Evolutionary conservation across 768 basidiomycete genomes (phyloP), one percentile per base, ranked within the genome.

Genomic region (Amanita rimosa): DNA sequence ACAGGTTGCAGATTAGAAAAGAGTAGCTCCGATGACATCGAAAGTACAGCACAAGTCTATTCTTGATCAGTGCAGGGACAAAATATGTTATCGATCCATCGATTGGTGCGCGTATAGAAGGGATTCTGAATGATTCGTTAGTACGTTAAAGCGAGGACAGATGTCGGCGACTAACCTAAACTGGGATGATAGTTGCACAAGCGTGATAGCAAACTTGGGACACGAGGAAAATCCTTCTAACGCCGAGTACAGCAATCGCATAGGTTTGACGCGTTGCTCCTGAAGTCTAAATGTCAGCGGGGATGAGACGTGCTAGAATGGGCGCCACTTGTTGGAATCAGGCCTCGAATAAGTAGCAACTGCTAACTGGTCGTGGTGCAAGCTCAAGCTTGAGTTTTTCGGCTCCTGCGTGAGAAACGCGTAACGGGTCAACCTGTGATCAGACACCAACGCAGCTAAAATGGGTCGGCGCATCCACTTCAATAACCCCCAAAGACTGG

Each of bases 401-500:
- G n/a, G n/a, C n/a, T n/a, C n/a, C n/a, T n/a, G 22, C 22, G 43
- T 44, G 43, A 17, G 43, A 44, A n/a, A 44, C n/a, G 29, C 7
- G 14, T 24, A n/a, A n/a, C n/a, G n/a, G n/a, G n/a, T 24, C 22
- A 8, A 29, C 29, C 10, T 29, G 29, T 31, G 36, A 37, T 29
- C 16, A 10, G 6, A 33, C 16, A 10, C 16, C 6, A 19, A n/a
- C 8, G 37, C 22, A 36, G 6, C 4, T 26, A 5, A 26, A 6
- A 24, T 26, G 6, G 6, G 22, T 24, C 35, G 22, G 14, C 7
- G 29, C 29, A 26, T 26, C 21, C 49, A 31, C 24, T 39, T 51
- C n/a, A 51, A 51, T 14, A 51, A 34, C 3, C 50, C 50, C 13
- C 45, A 45, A 19, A 51, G 21, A 22, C 9, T 51, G 50, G 50